Base-by-base conservation (phyloP, 352 stramenopile species). In the Pythium phragmitis region DNA sequence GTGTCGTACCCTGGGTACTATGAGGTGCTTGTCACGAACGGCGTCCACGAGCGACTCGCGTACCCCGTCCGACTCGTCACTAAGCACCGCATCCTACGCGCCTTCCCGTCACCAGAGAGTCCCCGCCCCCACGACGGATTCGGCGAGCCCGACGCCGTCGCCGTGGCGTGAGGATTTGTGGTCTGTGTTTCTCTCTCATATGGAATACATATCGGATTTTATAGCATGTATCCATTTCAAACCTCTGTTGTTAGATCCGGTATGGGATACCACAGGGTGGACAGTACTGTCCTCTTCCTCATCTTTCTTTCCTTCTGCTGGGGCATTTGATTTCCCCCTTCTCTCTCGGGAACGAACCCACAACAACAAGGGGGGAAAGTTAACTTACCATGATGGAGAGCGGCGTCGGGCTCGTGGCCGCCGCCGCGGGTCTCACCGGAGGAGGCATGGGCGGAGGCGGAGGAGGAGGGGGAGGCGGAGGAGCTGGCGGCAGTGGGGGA, bases 21-120 rank as follows among this genome's bases (percentile, higher is more conserved):
- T 53, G 79, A 93, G 58, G 50, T 92, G 41, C 76, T 92, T 30
- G 57, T 93, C 33, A 86, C 82, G 7, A 93, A 93, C 57, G 82
- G 85, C 19, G 81, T 89, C 13, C 65, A 74, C 41, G 77, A 91
- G 69, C 79, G 80, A 9, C 57, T 91, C 51, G 80, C 82, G 48
- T 91, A 88, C 70, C 73, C 73, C 12, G 72, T 92, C 49, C 82
- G 79, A 28, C 36, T 93, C 33, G 57, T 76, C 6, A 72, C 79
- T 14, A 45, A 73, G n/a, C 57, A 77, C 28, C 73, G 80, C 23
- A 68, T 80, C 21, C 51, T 92, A 12, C 79, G 68, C 30, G 48
- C 68, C 4, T 89, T 88, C 36, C 70, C 63, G 2, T 11, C 46
- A 2, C 19, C 46, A 6, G 14, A 48, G 9, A 23, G 9, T 50